Evolutionary conservation across 2,329 filamentous ascomycete genomes (phyloP).

Genomic region (Aspergillus aculeatinus): DNA sequence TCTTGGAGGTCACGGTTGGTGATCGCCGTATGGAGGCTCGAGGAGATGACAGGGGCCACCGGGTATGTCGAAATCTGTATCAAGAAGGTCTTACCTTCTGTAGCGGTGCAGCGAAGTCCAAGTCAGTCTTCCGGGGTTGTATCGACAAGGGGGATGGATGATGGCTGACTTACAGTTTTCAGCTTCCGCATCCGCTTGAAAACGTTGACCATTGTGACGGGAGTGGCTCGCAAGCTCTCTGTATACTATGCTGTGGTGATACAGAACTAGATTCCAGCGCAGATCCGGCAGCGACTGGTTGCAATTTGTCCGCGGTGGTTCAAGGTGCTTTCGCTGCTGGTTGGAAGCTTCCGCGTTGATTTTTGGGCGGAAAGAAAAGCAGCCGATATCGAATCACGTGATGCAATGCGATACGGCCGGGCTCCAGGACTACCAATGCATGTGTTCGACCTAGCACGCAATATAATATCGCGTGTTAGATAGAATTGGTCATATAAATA

Average conservation of each 20-base stretch:
- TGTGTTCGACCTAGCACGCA: not conserved
- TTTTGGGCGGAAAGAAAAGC: constrained; percentile 26
- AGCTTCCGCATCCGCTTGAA: constrained; percentile 71
- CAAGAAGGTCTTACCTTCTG: constrained; percentile 29
- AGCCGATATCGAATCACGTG: constrained; percentile 22
- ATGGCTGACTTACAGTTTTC: constrained; percentile 56
- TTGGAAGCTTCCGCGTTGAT: constrained; percentile 17
- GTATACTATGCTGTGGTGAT: not conserved
- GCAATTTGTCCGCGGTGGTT: constrained; percentile 3
- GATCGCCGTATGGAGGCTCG: not conserved
- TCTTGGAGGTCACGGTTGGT: not conserved
- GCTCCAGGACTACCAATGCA: not conserved
- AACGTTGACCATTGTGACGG: constrained; percentile 47
- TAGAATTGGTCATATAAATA: too few species aligned
- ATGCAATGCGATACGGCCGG: not conserved
- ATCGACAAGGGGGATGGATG: not conserved
- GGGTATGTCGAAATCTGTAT: not conserved
- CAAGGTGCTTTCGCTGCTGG: constrained; percentile 2
- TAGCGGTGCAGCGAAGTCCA: constrained; percentile 11
- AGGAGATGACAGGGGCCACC: not conserved
- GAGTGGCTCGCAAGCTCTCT: constrained; percentile 3
- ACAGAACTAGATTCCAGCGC: not conserved
- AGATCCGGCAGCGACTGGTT: not conserved
- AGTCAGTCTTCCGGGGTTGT: constrained; percentile 1
- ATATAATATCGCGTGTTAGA: not conserved